These are phyloP conservation scores for Neonectria ditissima DNA, from an alignment of 2,329 filamentous ascomycete species.

Conservation along the genomic window DNA sequence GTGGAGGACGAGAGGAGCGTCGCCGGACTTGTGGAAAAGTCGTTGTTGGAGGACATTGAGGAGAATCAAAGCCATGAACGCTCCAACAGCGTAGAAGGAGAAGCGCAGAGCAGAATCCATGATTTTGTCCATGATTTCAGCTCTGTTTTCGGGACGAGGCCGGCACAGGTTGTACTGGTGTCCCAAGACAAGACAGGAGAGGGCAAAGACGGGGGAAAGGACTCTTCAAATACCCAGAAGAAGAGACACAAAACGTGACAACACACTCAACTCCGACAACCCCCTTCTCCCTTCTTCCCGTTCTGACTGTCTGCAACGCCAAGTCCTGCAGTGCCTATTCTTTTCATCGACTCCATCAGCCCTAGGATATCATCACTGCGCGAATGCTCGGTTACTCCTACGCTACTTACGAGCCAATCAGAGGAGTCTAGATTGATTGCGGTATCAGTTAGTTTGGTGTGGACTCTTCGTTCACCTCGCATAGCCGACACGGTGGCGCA, in stretches of 20 bases:
- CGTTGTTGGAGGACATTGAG: constrained; percentile 33
- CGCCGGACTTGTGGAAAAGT: constrained; percentile 37
- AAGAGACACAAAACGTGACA: neutral
- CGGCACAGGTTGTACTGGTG: neutral
- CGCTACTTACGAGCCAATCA: neutral
- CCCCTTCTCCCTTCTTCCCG: neutral
- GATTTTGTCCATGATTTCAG: neutral
- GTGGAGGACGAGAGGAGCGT: constrained; percentile 69
- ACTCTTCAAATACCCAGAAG: neutral
- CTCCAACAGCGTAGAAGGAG: constrained; percentile 16
- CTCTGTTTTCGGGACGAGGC: neutral
- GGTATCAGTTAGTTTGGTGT: neutral
- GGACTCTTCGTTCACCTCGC: neutral
- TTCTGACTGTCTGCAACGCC: neutral
- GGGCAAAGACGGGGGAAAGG: neutral
- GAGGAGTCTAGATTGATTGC: neutral
- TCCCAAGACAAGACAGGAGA: neutral
- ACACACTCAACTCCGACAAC: neutral
- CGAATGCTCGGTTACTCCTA: neutral
- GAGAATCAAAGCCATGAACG: constrained; percentile 18
- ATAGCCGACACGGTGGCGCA: neutral
- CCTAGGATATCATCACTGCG: neutral
- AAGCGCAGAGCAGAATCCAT: constrained; percentile 26
- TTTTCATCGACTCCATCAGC: neutral
- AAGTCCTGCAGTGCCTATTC: neutral